Conservation (phyloP, 1,139 yeast genomes). For the Blastobotrys persicus region DNA sequence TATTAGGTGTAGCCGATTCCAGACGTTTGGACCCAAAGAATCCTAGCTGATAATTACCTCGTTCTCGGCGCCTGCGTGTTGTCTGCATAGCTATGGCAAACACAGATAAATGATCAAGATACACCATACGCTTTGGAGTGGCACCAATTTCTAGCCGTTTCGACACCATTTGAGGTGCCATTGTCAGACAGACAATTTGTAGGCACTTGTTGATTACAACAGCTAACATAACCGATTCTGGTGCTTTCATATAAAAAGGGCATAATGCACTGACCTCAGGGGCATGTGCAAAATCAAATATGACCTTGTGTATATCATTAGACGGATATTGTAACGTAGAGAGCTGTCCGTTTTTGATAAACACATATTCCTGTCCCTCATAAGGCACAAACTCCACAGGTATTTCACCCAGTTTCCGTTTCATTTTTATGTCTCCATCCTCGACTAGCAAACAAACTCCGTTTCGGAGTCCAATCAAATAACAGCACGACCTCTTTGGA, state of each 20-base stretch:
- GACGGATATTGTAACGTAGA: background rate
- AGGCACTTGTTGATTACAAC: constrained; percentile 53
- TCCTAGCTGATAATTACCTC: constrained; percentile 13
- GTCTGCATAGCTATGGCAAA: constrained; percentile 38
- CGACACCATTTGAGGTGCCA: constrained; percentile 25
- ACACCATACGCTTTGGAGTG: constrained; percentile 42
- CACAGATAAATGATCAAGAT: constrained; percentile 37
- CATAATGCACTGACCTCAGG: constrained; percentile 1
- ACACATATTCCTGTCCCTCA: background rate
- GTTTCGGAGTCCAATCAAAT: constrained; percentile 28
- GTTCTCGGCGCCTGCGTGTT: background rate
- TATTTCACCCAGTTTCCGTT: constrained; percentile 26
- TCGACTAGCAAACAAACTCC: constrained; percentile 30
- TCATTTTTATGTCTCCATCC: constrained; percentile 28
- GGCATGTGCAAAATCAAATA: background rate
- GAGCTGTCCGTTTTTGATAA: constrained; percentile 4
- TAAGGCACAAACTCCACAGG: constrained; percentile 21
- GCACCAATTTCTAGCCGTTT: constrained; percentile 41
- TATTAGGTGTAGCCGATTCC: background rate
- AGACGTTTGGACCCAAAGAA: constrained; percentile 35
- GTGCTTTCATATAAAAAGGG: background rate
- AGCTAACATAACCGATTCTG: constrained; percentile 29
- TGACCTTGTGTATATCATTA: background rate
- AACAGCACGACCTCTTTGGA: constrained; percentile 19
- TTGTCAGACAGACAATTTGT: constrained; percentile 39